These are phyloP conservation scores for Suillus variegatus DNA, from an alignment of 768 basidiomycete genomes.

Conservation along the genomic window DNA sequence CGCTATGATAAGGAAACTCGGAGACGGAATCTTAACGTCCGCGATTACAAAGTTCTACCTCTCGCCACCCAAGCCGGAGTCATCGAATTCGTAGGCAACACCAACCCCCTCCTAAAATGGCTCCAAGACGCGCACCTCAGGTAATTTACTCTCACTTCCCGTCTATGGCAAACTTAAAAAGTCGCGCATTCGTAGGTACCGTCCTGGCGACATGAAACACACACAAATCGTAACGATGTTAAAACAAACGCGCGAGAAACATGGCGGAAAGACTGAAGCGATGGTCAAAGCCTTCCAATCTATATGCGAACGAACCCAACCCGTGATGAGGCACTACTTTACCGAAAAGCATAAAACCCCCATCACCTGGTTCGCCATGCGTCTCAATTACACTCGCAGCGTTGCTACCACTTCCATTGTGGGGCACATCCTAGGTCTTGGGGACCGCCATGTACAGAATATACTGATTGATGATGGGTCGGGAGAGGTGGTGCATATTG, in stretches of 20 bases:
- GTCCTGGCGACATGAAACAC: conserved; percentile 51
- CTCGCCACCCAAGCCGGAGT: conserved; percentile 79
- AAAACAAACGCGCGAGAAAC: conserved; percentile 32
- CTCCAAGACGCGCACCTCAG: conserved; percentile 59
- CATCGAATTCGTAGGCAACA: conserved; percentile 88
- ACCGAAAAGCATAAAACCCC: conserved; percentile 87
- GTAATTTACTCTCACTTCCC: conserved; percentile 38
- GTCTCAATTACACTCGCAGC: conserved; percentile 87
- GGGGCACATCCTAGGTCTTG: conserved; percentile 88
- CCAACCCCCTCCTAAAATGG: conserved; percentile 64
- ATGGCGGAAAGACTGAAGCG: conserved; percentile 29
- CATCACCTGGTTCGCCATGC: conserved; percentile 89
- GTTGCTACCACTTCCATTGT: conserved; percentile 94
- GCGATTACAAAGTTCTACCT: conserved; percentile 89
- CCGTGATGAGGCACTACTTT: conserved; percentile 95
- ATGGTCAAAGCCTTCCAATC: conserved; percentile 37
- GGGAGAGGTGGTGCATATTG: conserved; percentile 94
- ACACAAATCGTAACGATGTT: conserved; percentile 33
- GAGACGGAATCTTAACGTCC: conserved; percentile 68
- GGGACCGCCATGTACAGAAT: conserved; percentile 91
- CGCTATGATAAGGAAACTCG: conserved; percentile 72
- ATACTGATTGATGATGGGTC: conserved; percentile 82
- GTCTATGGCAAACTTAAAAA: neutral
- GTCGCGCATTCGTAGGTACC: conserved; percentile 52
- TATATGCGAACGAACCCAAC: conserved; percentile 55